Percentiles rank a stretch among this genome's conserved stretches.
Evolutionary conservation across 352 stramenopile genomes (phyloP).

Genomic region (Pythium sp.): DNA sequence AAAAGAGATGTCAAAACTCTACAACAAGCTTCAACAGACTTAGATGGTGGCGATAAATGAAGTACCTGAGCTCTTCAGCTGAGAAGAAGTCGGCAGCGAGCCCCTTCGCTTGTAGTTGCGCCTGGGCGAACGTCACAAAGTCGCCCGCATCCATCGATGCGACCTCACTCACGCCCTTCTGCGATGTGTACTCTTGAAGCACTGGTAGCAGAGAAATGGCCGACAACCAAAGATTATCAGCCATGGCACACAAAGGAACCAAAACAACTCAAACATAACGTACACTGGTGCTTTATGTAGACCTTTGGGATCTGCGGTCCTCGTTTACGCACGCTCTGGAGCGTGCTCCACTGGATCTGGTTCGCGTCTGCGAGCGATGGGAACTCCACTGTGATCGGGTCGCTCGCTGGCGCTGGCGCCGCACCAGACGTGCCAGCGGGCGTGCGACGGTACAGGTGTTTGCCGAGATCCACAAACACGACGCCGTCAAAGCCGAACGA

Average conservation of each 20-base stretch:
- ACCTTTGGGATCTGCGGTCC: conserved; percentile 67
- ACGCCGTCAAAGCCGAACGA: conserved; percentile 80
- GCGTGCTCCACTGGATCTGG: conserved; percentile 49
- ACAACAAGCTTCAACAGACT: background rate
- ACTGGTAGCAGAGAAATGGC: conserved; percentile 28
- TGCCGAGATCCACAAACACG: conserved; percentile 76
- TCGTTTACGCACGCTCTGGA: conserved; percentile 68
- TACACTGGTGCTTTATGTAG: conserved; percentile 81
- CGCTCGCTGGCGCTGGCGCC: conserved; percentile 25
- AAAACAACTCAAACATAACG: conserved; percentile 10
- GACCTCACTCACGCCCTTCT: conserved; percentile 16
- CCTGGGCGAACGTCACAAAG: conserved; percentile 61
- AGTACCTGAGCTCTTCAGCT: conserved; percentile 44
- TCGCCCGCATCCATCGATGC: conserved; percentile 22
- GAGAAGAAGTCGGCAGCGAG: conserved; percentile 65
- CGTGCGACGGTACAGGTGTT: conserved; percentile 62
- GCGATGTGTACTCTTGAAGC: conserved; percentile 51
- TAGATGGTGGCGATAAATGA: background rate
- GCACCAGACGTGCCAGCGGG: conserved; percentile 4
- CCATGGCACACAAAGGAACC: no score
- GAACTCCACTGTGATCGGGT: conserved; percentile 46
- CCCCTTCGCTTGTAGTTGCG: conserved; percentile 50
- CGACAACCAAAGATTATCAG: background rate
- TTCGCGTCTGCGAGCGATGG: conserved; percentile 51
- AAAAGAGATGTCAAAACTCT: background rate